These are phyloP conservation scores for Ganoderma multipileum DNA, from an alignment of 1,284 basidiomycete species.

Conservation along the genomic window DNA sequence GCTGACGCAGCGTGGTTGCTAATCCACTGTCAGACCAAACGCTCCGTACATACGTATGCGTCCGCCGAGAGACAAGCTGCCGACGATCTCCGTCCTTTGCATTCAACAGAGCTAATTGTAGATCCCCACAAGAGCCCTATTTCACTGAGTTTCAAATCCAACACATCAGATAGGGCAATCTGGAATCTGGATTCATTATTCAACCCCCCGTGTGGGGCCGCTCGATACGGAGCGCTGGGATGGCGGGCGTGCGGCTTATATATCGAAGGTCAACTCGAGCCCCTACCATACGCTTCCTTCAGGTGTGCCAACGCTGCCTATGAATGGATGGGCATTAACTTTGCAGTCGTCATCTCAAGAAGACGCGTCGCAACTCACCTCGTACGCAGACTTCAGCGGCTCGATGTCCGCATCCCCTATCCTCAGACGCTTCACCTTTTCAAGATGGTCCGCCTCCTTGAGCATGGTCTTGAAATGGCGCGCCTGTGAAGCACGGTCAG, in stretches of 20 bases:
- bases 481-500: slow-evolving; percentile 57
- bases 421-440: slow-evolving; percentile 75
- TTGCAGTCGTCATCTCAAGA: slow-evolving; percentile 5
- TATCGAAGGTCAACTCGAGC: slow-evolving; percentile 19
- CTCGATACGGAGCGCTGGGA: neutral
- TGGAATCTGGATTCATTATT: neutral
- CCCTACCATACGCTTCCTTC: slow-evolving; percentile 44
- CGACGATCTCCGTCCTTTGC: neutral
- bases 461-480: slow-evolving; percentile 90
- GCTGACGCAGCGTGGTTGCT: neutral
- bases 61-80: neutral
- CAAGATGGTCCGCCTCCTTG: slow-evolving; percentile 76
- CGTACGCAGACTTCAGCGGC: slow-evolving; percentile 66
- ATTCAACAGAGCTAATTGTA: neutral
- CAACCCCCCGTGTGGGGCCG: neutral
- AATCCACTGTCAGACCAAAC: neutral
- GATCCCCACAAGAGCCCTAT: neutral
- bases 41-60: neutral
- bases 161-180: neutral
- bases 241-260: neutral
- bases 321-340: slow-evolving; percentile 1
- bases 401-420: slow-evolving; percentile 71
- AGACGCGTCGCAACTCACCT: slow-evolving; percentile 48
- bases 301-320: slow-evolving; percentile 47
- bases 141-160: neutral